Base-by-base conservation (phyloP, 768 basidiomycete genomes). In the Auricularia cornea region DNA sequence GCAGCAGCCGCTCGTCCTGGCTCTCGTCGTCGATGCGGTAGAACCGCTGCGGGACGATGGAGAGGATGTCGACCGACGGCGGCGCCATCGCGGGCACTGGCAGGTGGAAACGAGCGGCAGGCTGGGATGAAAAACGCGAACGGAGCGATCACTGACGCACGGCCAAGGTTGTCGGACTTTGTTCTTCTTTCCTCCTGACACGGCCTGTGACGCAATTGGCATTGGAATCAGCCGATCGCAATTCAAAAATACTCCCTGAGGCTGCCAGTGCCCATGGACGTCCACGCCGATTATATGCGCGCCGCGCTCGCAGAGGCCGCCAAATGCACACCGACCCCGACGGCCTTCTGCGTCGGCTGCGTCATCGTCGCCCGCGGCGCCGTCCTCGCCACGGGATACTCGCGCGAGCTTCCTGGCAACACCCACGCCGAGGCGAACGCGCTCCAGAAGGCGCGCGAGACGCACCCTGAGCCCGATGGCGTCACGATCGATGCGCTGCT, bases 361-460 rank as follows among this genome's bases (percentile, higher is more conserved):
- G 81, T 93, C 38, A 74, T 96, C 60, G 83, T 85, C 3, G 76
- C 78, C 23, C 77, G 75, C 52, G 72, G 72, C 5, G 44, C 70
- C 16, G 75, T 90, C 54, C 74, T 98, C 38, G 77, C 92, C 14
- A 86, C 86, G 2, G 94, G 94, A 20, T 94, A 87, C 76, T 98
- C 95, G 29, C 82, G 97, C 70, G 94, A 98, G 71, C 80, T 98
- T 0, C 79, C 84, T 3, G 96, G 95, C 61, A 98, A 98, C 71
- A 98, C 96, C 3, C 96, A 99, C 73, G 96, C 95, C 12, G 96
- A 99, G 77, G 93, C 94, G 28, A 96, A 96, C 72, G 94, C 95
- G 1, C 77, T 99, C 61, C 71, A 82, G 48, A 97, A 98, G 70
- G 83, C 86, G 4, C 54, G 51, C n/a, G 10, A 83, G 38, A 79